Percentiles rank a stretch among this genome's conserved stretches.
Conservation (phyloP, 768 basidiomycete genomes). For the Kwoniella newhampshirensis region DNA sequence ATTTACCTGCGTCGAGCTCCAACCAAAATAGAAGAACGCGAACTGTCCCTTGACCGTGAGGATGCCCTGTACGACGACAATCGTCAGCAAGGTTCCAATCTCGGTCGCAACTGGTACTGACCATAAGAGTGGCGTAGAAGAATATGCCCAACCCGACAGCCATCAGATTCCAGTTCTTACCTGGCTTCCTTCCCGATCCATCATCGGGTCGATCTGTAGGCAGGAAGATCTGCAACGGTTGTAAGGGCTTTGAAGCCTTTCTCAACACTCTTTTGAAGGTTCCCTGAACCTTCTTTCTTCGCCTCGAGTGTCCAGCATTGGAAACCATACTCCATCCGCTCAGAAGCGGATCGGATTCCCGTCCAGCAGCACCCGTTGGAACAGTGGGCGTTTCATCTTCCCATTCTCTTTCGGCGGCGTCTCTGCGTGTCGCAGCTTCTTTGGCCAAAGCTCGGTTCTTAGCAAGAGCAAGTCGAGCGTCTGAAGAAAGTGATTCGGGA, state of each 20-base stretch:
- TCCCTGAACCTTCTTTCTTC: slow-evolving; percentile 37
- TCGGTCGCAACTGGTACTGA: too few relatives aligned
- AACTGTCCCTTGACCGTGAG: slow-evolving; percentile 45
- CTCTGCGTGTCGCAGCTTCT: slow-evolving; percentile 26
- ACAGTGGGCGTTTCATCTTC: slow-evolving; percentile 37
- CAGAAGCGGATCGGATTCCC: slow-evolving; percentile 17
- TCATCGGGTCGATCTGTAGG: slow-evolving; percentile 57
- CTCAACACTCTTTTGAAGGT: slow-evolving; percentile 46
- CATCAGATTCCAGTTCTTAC: slow-evolving; percentile 73
- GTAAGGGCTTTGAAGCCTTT: slow-evolving; percentile 59
- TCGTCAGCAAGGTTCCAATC: too few relatives aligned
- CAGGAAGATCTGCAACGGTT: slow-evolving; percentile 68
- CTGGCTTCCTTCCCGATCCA: slow-evolving; percentile 21
- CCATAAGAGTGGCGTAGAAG: slow-evolving; percentile 65
- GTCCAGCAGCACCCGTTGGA: slow-evolving; percentile 1
- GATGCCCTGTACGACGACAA: slow-evolving; percentile 31
- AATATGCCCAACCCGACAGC: slow-evolving; percentile 67
- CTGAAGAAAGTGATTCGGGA: slow-evolving; percentile 62
- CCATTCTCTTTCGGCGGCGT: slow-evolving; percentile 48
- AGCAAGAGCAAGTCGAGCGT: slow-evolving; percentile 53
- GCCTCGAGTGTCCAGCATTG: slow-evolving; percentile 12
- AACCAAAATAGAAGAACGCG: slow-evolving; percentile 47
- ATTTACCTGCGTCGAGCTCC: slow-evolving; percentile 47
- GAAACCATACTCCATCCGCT: slow-evolving; percentile 34
- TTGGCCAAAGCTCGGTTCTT: slow-evolving; percentile 33